These are phyloP conservation scores for Thelonectria rubi DNA, from an alignment of 2,329 filamentous ascomycete genomes.

Conservation along the genomic window DNA sequence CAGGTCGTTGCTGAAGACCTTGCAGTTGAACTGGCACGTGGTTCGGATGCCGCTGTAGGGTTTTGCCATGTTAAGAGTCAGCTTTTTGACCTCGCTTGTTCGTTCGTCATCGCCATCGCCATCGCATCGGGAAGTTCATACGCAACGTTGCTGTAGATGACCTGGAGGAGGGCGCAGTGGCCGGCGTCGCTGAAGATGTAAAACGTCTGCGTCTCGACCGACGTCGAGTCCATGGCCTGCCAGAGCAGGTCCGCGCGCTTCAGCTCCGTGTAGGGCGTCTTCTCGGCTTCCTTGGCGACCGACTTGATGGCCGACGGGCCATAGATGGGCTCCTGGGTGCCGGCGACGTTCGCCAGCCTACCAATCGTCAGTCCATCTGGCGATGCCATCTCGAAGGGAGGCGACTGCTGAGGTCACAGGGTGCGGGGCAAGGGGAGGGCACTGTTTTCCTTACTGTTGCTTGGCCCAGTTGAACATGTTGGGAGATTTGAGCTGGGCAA, in stretches of 20 bases:
- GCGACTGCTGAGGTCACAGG: neutral
- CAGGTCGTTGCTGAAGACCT: constrained; percentile 82
- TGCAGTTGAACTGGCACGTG: constrained; percentile 93
- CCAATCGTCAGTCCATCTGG: constrained; percentile 32
- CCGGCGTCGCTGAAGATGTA: constrained; percentile 87
- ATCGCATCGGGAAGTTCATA: constrained; percentile 57
- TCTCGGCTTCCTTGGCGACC: constrained; percentile 81
- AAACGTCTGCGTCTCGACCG: constrained; percentile 94
- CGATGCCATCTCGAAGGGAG: neutral
- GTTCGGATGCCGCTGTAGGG: constrained; percentile 80
- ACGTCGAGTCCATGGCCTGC: constrained; percentile 81
- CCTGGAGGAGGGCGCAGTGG: constrained; percentile 79
- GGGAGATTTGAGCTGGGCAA: constrained; percentile 27
- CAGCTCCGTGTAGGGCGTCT: constrained; percentile 82
- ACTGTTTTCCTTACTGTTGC: constrained; percentile 72
- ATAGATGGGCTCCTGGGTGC: constrained; percentile 96
- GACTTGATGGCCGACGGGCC: constrained; percentile 87
- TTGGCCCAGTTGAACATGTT: constrained; percentile 95
- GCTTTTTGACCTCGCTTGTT: neutral
- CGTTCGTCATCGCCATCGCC: constrained; percentile 3
- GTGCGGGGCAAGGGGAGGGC: constrained; percentile 9
- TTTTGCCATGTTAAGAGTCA: constrained; percentile 27
- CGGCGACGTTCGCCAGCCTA: constrained; percentile 81
- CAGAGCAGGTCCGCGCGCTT: constrained; percentile 83
- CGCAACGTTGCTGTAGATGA: constrained; percentile 98